Evolutionary conservation across 352 stramenopile species (phyloP).

Genomic region (Globisporangium irregulare): DNA sequence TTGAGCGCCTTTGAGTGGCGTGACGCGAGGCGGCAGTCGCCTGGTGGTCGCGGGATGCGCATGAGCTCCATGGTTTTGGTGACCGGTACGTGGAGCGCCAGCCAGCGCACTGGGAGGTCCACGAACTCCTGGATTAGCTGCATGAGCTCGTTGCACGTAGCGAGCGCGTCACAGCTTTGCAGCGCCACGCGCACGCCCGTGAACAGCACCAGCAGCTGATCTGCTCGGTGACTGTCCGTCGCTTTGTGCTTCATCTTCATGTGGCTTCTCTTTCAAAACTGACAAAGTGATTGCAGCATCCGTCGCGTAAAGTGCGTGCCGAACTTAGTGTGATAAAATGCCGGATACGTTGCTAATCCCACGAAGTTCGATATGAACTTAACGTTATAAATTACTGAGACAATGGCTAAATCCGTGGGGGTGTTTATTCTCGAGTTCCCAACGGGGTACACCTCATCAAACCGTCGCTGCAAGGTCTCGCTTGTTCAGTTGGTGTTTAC

Average conservation of each 20-base stretch:
- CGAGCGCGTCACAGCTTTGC: not conserved
- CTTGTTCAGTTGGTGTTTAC: too few relatives aligned
- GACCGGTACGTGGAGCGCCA: not conserved
- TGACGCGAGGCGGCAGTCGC: not conserved
- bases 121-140: constrained; percentile 7
- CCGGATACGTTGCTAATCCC: not conserved
- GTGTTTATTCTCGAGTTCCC: too few relatives aligned
- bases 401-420: too few relatives aligned
- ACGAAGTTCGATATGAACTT: not conserved
- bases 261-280: not conserved
- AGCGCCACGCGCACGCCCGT: constrained; percentile 8
- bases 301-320: not conserved
- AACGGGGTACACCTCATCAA: too few relatives aligned
- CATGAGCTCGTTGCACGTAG: not conserved
- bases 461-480: too few relatives aligned
- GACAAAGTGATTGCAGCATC: not conserved
- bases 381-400: too few relatives aligned
- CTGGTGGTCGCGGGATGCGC: not conserved
- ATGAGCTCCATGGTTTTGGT: constrained; percentile 9
- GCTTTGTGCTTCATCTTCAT: not conserved
- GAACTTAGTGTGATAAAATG: too few relatives aligned
- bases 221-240: not conserved
- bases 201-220: constrained; percentile 1
- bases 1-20: constrained; percentile 1
- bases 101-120: constrained; percentile 8